These are phyloP conservation scores for Candolleomyces eurysporus DNA, from an alignment of 768 basidiomycete species.

Conservation along the genomic window DNA sequence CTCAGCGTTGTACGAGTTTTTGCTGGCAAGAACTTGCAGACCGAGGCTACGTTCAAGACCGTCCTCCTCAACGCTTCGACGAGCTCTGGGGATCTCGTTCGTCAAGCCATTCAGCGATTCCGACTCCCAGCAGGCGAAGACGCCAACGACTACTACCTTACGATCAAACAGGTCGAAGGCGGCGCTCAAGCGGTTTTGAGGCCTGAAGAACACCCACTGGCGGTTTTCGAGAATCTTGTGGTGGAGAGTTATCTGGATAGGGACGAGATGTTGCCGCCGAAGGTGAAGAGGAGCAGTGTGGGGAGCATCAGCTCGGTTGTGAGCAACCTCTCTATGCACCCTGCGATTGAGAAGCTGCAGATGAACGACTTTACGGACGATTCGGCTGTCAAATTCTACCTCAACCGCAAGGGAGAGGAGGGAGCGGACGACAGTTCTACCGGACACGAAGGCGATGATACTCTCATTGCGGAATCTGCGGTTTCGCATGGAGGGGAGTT, in stretches of 20 bases:
- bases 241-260: constrained; percentile 43
- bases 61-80: constrained; percentile 89
- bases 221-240: constrained; percentile 82
- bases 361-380: constrained; percentile 99
- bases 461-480: constrained; percentile 31
- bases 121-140: constrained; percentile 64
- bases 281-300: constrained; percentile 90
- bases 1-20: constrained; percentile 96
- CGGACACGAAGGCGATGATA: constrained; percentile 43
- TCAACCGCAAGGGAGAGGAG: constrained; percentile 61
- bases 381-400: constrained; percentile 93
- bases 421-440: constrained; percentile 38
- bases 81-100: constrained; percentile 77
- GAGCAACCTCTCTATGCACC: constrained; percentile 91
- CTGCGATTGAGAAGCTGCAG: constrained; percentile 88
- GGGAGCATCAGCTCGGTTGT: constrained; percentile 93
- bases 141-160: constrained; percentile 77
- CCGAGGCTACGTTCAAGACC: constrained; percentile 98
- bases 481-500: constrained; percentile 26
- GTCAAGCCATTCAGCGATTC: constrained; percentile 95
- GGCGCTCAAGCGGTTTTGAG: constrained; percentile 75
- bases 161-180: constrained; percentile 91
- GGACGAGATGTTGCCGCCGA: constrained; percentile 64
- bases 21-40: constrained; percentile 85
- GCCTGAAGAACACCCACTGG: constrained; percentile 77